phyloP scores from a whole-genome alignment of 2,329 filamentous ascomycete species.

The Fusarium drepaniforme region DNA sequence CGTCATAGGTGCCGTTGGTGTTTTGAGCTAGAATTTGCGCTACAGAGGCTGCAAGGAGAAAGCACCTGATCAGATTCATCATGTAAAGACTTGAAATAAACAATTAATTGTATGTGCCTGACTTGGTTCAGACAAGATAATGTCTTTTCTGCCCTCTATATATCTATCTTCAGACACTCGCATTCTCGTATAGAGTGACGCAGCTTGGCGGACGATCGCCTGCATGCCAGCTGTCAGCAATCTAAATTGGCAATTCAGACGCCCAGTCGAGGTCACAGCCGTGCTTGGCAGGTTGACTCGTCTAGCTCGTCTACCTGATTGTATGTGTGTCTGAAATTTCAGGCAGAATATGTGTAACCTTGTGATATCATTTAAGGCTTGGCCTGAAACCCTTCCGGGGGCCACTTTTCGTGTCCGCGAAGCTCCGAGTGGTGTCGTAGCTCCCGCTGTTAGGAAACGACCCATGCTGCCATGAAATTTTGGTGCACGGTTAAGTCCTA shows the following conservation, averaged over 20 bases:
- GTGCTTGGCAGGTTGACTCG: not conserved
- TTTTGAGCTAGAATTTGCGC: not conserved
- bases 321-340: not conserved
- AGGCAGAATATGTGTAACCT: not conserved
- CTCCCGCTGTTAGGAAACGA: not conserved
- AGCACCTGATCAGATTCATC: not conserved
- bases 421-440: not conserved
- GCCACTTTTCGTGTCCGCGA: not conserved
- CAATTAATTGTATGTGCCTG: not conserved
- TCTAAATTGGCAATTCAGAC: not conserved
- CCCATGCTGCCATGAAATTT: not conserved
- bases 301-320: not conserved
- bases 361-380: not conserved
- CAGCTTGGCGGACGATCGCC: not conserved
- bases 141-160: not conserved
- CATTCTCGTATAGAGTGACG: not conserved
- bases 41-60: not conserved
- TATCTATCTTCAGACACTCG: not conserved
- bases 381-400: not conserved
- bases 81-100: not conserved
- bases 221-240: not conserved
- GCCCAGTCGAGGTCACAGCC: not conserved
- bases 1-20: not conserved
- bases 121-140: not conserved
- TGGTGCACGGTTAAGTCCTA: not conserved